phyloP scores from a whole-genome alignment of 164 flowering plant species.

The Amborella trichopoda region DNA sequence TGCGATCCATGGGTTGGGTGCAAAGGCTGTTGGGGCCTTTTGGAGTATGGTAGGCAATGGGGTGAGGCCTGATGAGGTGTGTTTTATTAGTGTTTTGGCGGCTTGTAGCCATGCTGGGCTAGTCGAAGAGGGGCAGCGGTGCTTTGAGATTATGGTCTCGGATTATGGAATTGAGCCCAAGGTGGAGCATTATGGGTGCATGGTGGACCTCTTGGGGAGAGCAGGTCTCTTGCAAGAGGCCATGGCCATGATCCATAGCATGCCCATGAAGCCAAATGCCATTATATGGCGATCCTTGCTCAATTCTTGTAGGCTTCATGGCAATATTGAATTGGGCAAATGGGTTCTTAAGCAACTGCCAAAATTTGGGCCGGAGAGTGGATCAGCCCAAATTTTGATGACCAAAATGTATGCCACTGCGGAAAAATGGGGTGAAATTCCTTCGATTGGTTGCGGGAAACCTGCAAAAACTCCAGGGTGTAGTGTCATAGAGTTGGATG shows the following conservation, averaged over 20 bases:
- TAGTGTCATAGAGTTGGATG: conserved; percentile 12
- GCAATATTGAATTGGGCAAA: conserved; percentile 5
- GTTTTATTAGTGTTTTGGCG: conserved; percentile 14
- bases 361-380: conserved; percentile 4
- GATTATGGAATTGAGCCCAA: conserved; percentile 11
- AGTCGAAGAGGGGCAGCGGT: conserved; percentile 8
- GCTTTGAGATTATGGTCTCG: conserved; percentile 9
- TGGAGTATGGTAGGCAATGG: conserved; percentile 5
- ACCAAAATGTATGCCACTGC: conserved; percentile 9
- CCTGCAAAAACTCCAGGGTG: conserved; percentile 11
- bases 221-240: conserved; percentile 11
- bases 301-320: conserved; percentile 9
- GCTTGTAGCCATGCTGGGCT: conserved; percentile 21
- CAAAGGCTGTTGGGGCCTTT: conserved; percentile 12
- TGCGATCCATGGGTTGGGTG: conserved; percentile 16
- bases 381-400: conserved; percentile 9
- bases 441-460: conserved; percentile 4
- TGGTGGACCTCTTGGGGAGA: conserved; percentile 18
- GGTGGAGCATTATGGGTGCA: conserved; percentile 19
- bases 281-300: conserved; percentile 13
- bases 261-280: conserved; percentile 12
- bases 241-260: conserved; percentile 4
- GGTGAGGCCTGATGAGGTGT: conserved; percentile 12
- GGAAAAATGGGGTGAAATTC: conserved; percentile 7
- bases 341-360: conserved; percentile 4